Evolutionary conservation across 2,329 filamentous ascomycete genomes (phyloP).

Genomic region (Xylaria sp.): DNA sequence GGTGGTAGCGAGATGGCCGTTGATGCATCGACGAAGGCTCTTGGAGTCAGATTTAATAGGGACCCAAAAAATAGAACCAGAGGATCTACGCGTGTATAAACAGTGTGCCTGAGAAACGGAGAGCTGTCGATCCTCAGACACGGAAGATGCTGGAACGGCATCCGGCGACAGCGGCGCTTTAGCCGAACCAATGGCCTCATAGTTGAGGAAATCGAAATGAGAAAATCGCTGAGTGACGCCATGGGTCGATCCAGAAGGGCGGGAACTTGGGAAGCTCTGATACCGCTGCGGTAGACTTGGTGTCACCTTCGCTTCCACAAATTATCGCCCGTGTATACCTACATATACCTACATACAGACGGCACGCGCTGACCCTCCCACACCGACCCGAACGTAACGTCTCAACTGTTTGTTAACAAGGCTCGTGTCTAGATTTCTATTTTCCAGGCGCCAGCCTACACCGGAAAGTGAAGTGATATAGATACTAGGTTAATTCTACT

Average conservation of each 20-base stretch:
- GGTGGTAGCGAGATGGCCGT: background rate
- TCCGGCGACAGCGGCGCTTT: slow-evolving; percentile 35
- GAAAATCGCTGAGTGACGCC: slow-evolving; percentile 33
- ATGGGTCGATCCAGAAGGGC: slow-evolving; percentile 37
- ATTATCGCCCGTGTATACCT: background rate
- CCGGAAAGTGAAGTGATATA: background rate
- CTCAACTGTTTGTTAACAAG: slow-evolving; percentile 6
- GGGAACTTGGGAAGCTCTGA: slow-evolving; percentile 31
- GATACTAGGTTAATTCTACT: background rate
- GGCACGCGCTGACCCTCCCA: slow-evolving; percentile 11
- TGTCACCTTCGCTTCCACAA: slow-evolving; percentile 22
- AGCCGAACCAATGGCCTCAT: slow-evolving; percentile 34
- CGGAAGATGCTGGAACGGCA: slow-evolving; percentile 29
- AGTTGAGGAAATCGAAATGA: slow-evolving; percentile 31
- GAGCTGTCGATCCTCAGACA: slow-evolving; percentile 33
- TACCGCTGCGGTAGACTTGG: slow-evolving; percentile 22
- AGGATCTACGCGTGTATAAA: slow-evolving; percentile 19
- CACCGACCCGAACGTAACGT: background rate
- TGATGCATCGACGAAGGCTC: background rate
- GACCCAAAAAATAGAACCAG: background rate
- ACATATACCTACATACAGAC: no score
- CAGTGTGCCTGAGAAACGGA: slow-evolving; percentile 21
- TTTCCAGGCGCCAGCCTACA: background rate
- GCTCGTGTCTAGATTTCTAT: slow-evolving; percentile 4
- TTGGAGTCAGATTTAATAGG: slow-evolving; percentile 1